A percentile compares a stretch with the other conserved stretches of the same genome.
These are phyloP conservation scores for Nannizziopsis arthrosporioides DNA, from an alignment of 2,329 filamentous ascomycete genomes.

Conservation along the genomic window DNA sequence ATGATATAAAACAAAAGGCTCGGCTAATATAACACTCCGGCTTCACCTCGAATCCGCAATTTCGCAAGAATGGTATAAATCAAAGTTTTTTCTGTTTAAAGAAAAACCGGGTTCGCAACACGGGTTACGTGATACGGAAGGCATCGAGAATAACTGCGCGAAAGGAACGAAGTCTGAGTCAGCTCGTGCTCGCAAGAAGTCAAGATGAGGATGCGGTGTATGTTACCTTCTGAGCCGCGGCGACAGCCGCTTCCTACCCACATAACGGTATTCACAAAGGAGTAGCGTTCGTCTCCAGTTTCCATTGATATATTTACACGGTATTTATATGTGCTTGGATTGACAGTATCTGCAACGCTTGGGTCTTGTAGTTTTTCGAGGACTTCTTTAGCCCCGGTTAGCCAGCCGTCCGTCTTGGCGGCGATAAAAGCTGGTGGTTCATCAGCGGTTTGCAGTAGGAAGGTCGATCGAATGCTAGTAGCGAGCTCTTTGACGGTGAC, in stretches of 20 bases:
- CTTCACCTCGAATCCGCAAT: slow-evolving; percentile 5
- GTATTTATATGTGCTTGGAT: slow-evolving; percentile 40
- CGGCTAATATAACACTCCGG: background rate
- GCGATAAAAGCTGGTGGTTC: slow-evolving; percentile 41
- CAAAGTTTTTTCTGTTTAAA: background rate
- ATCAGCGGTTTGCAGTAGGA: slow-evolving; percentile 41
- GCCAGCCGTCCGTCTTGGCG: slow-evolving; percentile 38
- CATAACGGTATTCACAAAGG: slow-evolving; percentile 40
- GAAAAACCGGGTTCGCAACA: background rate
- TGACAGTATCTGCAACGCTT: slow-evolving; percentile 34
- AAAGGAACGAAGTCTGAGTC: background rate
- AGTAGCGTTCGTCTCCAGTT: slow-evolving; percentile 40
- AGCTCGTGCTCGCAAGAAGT: background rate
- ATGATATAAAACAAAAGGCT: background rate
- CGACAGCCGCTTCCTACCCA: slow-evolving; percentile 41
- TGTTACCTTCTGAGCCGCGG: slow-evolving; percentile 35
- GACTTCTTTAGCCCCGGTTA: slow-evolving; percentile 39
- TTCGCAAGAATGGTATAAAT: background rate
- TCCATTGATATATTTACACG: slow-evolving; percentile 39
- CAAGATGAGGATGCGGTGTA: background rate
- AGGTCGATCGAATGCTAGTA: slow-evolving; percentile 36
- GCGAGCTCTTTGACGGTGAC: slow-evolving; percentile 38
- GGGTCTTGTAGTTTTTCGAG: slow-evolving; percentile 39
- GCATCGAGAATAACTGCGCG: slow-evolving; percentile 27
- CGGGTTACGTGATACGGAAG: slow-evolving; percentile 27